Conservation (phyloP, 2,329 filamentous ascomycete genomes). For the Penicillium sp. region DNA sequence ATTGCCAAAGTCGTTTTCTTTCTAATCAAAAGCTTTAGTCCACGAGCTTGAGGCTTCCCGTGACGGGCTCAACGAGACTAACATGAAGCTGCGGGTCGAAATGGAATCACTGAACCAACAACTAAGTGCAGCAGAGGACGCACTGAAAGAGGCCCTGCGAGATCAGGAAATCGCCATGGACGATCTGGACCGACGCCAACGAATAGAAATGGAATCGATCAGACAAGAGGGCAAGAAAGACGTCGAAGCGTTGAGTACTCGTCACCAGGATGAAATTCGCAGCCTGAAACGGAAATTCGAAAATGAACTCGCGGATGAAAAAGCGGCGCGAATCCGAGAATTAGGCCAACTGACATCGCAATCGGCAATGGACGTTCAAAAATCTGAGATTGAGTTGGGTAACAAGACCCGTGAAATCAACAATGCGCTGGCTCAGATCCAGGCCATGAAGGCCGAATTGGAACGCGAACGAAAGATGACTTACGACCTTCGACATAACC, state of each 20-base stretch:
- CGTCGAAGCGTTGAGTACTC: constrained; percentile 62
- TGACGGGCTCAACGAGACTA: constrained; percentile 57
- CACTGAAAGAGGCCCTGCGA: constrained; percentile 59
- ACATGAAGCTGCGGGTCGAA: constrained; percentile 68
- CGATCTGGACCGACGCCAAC: constrained; percentile 60
- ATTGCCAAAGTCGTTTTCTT: neutral
- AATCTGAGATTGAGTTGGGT: constrained; percentile 53
- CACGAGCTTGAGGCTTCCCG: constrained; percentile 62
- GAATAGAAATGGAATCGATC: constrained; percentile 50
- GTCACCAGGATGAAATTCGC: constrained; percentile 72
- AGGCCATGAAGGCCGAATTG: constrained; percentile 55
- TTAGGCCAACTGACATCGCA: constrained; percentile 46
- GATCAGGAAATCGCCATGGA: constrained; percentile 60
- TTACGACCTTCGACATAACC: constrained; percentile 62
- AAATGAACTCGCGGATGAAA: constrained; percentile 70
- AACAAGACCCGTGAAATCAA: constrained; percentile 62
- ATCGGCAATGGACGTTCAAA: constrained; percentile 47
- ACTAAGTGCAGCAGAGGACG: constrained; percentile 55
- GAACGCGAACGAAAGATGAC: constrained; percentile 69
- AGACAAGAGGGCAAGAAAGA: constrained; percentile 57
- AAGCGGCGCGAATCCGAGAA: constrained; percentile 44
- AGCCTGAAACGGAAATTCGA: constrained; percentile 68
- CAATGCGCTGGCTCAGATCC: constrained; percentile 48
- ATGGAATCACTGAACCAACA: constrained; percentile 66
- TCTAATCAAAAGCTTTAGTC: constrained; percentile 48